Base-by-base conservation (phyloP, 1,139 yeast species). In the Blastobotrys buckinghamii region DNA sequence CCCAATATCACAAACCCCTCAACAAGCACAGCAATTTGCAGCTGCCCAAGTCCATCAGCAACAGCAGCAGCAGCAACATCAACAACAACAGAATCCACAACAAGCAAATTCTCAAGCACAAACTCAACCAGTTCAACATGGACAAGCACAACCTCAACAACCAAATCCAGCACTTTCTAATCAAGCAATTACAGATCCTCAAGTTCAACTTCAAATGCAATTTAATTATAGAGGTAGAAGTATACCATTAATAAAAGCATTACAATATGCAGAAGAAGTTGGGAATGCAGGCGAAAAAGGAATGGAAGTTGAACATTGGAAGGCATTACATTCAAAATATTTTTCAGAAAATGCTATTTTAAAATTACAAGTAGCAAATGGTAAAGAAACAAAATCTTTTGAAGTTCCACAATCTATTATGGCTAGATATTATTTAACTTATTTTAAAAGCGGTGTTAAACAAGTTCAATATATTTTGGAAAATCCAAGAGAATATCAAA, bases 351-450 rank as follows among this genome's bases (percentile, higher is more conserved):
- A 65, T 42, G 80, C 79, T 1, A 62, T 70, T 4, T 55, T 78
- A 24, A 67, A 77, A 20, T 68, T 77, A 49, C 63, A 73, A 0
- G 70, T 77, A 17, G 72, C 72, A 50, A 67, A 52, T 39, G 73
- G 73, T 8, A 66, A 64, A 26, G 79, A 75, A 38, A 66, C 74
- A 13, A 71, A 81, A 50, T 81, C 76, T 54, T 85, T 79, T 63
- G 90, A 82, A 52, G 73, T 88, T 27, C 77, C 81, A 10, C 73
- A 77, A 7, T 73, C 80, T 2, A 75, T 87, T 2, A 76, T 87
- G n/a, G 87, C 95, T 1, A 67, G 84, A 47, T 77, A 84, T 53
- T 75, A 82, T 55, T 74, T 74, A 43, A 71, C 83, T 0, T 71
- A 78, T 36, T 73, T 78, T 33, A 68, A 74, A 41, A 70, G 77